phyloP scores from a whole-genome alignment of 148 eudicot species.

The Spergularia marina region DNA sequence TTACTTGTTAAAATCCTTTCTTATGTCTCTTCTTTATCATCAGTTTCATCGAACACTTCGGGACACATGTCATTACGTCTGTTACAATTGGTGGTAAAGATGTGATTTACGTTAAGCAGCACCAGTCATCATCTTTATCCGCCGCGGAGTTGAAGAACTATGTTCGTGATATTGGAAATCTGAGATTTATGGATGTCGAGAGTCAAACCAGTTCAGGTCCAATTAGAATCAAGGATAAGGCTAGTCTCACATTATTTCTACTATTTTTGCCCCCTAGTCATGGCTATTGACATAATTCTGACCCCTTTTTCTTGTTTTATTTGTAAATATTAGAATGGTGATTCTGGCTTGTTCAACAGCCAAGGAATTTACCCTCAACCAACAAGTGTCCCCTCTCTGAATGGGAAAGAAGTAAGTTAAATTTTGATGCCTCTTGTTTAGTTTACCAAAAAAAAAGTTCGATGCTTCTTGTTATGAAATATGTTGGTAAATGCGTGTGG shows the following conservation, averaged over 20 bases:
- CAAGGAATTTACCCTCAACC: constrained; percentile 95
- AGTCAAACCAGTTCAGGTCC: constrained; percentile 69
- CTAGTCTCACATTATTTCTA: constrained; percentile 41
- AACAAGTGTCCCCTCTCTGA: constrained; percentile 46
- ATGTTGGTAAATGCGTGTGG: not conserved
- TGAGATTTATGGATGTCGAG: constrained; percentile 61
- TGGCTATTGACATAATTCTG: constrained; percentile 10
- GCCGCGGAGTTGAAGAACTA: constrained; percentile 68
- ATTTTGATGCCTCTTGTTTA: constrained; percentile 1
- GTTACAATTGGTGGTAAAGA: constrained; percentile 94
- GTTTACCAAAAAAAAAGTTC: too few relatives aligned
- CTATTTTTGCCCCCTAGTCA: not conserved
- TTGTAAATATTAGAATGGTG: constrained; percentile 45
- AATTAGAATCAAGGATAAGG: constrained; percentile 76
- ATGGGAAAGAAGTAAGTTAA: constrained; percentile 72
- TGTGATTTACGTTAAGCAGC: constrained; percentile 80
- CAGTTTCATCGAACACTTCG: constrained; percentile 87
- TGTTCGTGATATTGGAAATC: constrained; percentile 83
- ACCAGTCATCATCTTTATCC: constrained; percentile 70
- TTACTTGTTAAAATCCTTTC: not conserved
- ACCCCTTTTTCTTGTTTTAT: constrained; percentile 4
- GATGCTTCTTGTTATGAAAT: not conserved
- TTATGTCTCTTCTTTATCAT: not conserved
- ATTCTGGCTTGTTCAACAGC: constrained; percentile 74
- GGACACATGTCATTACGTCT: constrained; percentile 85